Evolutionary conservation across 495 filamentous ascomycete species (phyloP).

Genomic region (Cercophora newfieldiana): DNA sequence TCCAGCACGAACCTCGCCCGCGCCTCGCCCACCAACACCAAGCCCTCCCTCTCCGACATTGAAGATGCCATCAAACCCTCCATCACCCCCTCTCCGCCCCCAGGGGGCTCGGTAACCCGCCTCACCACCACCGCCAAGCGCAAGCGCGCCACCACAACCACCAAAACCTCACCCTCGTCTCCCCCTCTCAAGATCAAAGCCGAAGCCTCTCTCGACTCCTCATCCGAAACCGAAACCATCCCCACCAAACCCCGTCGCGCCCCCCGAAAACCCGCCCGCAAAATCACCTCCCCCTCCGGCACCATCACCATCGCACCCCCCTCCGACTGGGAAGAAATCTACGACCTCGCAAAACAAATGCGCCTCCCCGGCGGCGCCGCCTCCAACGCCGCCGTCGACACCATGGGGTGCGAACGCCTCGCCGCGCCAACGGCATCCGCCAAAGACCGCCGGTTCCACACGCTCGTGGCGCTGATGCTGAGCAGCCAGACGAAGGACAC

Average conservation of each 20-base stretch:
- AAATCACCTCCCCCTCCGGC: slow-evolving; percentile 57
- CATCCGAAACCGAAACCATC: slow-evolving; percentile 2
- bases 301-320: slow-evolving; percentile 63
- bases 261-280: slow-evolving; percentile 64
- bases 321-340: slow-evolving; percentile 81
- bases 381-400: slow-evolving; percentile 81
- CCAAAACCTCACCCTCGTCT: slow-evolving; percentile 13
- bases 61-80: slow-evolving; percentile 59
- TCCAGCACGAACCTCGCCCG: slow-evolving; percentile 40
- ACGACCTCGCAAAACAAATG: slow-evolving; percentile 76
- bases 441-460: slow-evolving; percentile 82
- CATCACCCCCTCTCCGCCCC: not conserved
- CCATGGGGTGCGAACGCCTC: slow-evolving; percentile 92
- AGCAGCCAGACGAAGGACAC: slow-evolving; percentile 96
- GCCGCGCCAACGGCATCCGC: slow-evolving; percentile 54
- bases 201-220: slow-evolving; percentile 15
- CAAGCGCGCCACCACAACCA: slow-evolving; percentile 45
- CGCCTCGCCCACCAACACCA: slow-evolving; percentile 41
- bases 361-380: slow-evolving; percentile 65
- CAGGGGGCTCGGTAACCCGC: not conserved
- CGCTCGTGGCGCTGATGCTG: slow-evolving; percentile 91
- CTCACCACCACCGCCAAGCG: slow-evolving; percentile 45
- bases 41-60: slow-evolving; percentile 52
- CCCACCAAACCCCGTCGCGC: slow-evolving; percentile 29
- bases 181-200: slow-evolving; percentile 23